Conservation (phyloP, 2,329 filamentous ascomycete genomes). For the Sphaerulina vaccinii region DNA sequence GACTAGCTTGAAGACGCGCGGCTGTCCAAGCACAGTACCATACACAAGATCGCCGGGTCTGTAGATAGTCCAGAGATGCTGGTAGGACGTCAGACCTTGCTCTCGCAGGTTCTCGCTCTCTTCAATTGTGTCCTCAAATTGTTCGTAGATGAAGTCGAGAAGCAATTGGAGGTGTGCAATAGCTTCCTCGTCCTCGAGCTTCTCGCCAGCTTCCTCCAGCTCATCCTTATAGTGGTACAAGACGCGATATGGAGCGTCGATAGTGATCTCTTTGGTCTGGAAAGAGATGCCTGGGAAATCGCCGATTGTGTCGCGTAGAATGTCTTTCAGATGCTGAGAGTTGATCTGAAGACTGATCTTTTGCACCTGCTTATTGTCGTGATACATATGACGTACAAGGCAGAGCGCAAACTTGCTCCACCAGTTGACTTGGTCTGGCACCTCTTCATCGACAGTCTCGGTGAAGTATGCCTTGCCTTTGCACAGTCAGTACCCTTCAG, state of each 20-base stretch:
- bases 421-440: slow-evolving; percentile 33
- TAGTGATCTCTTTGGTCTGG: slow-evolving; percentile 33
- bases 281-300: slow-evolving; percentile 34
- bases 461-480: slow-evolving; percentile 30
- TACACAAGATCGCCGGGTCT: slow-evolving; percentile 38
- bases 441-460: slow-evolving; percentile 31
- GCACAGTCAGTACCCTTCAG: too few species aligned
- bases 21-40: slow-evolving; percentile 32
- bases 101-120: slow-evolving; percentile 33
- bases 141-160: slow-evolving; percentile 32
- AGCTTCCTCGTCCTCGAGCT: slow-evolving; percentile 32
- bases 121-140: slow-evolving; percentile 31
- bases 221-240: slow-evolving; percentile 34
- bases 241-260: slow-evolving; percentile 32
- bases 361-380: slow-evolving; percentile 22
- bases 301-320: slow-evolving; percentile 28
- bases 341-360: slow-evolving; percentile 31
- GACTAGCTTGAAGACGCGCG: slow-evolving; percentile 32
- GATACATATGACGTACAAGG: slow-evolving; percentile 22
- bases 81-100: slow-evolving; percentile 37
- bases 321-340: slow-evolving; percentile 33
- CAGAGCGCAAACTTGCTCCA: slow-evolving; percentile 30
- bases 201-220: slow-evolving; percentile 25
- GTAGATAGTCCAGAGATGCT: slow-evolving; percentile 47
- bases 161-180: slow-evolving; percentile 37